Conservation (phyloP, 805 yeast species). For the Scheffersomyces amazonensis region DNA sequence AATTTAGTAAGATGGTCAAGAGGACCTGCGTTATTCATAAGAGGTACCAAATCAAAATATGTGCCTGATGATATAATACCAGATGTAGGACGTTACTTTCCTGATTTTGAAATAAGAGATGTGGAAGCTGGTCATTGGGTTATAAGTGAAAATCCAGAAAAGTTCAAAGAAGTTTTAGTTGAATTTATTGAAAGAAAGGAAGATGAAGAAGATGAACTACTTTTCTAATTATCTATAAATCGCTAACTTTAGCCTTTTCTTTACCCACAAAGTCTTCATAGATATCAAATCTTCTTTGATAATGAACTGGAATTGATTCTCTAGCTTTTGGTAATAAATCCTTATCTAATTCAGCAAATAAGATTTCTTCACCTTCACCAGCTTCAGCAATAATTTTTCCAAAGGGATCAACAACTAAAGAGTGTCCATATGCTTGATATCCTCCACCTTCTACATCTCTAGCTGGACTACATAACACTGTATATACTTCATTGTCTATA, state of each 20-base stretch:
- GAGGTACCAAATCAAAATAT: conserved; percentile 75
- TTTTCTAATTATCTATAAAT: conserved; percentile 11
- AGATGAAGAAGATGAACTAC: conserved; percentile 16
- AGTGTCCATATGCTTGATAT: conserved; percentile 46
- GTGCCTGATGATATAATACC: conserved; percentile 81
- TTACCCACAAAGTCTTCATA: conserved; percentile 35
- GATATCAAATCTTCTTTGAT: conserved; percentile 41
- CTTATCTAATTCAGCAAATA: conserved; percentile 40
- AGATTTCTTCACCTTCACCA: conserved; percentile 43
- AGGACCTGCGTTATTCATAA: conserved; percentile 73
- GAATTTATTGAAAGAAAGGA: conserved; percentile 58
- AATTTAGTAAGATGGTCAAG: conserved; percentile 47
- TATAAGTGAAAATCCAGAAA: conserved; percentile 80
- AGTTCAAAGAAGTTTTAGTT: conserved; percentile 59
- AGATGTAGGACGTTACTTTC: conserved; percentile 73
- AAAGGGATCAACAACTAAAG: conserved; percentile 40
- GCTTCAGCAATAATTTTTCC: conserved; percentile 45
- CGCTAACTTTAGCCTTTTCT: conserved; percentile 27
- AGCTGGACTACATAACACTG: conserved; percentile 85
- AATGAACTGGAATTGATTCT: conserved; percentile 40
- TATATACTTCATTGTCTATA: conserved; percentile 70
- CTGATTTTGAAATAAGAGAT: conserved; percentile 69
- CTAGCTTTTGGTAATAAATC: conserved; percentile 39
- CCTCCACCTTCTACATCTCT: conserved; percentile 57
- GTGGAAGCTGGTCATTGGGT: conserved; percentile 92